Evolutionary conservation across 371 early-diverging fungal species (phyloP).

Genomic region (Mucor irregularis): DNA sequence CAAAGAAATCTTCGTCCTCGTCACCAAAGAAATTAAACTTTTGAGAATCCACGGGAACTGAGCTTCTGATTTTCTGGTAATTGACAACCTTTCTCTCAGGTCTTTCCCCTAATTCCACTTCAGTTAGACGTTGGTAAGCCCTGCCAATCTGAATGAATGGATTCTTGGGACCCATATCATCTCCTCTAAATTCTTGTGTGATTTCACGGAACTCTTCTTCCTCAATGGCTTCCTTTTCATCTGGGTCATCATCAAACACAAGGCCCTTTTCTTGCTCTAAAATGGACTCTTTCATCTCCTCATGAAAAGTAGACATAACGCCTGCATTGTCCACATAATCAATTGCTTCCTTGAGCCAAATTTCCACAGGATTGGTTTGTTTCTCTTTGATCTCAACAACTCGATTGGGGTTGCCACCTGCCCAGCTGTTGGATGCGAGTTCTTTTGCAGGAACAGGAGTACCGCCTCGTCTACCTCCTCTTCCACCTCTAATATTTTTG

Average conservation of each 20-base stretch:
- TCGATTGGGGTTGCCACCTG: conserved; percentile 34
- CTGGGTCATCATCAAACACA: conserved; percentile 34
- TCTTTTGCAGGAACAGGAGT: not conserved
- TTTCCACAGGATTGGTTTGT: conserved; percentile 37
- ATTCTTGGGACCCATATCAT: conserved; percentile 29
- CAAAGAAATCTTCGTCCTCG: conserved; percentile 3
- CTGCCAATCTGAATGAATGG: conserved; percentile 39
- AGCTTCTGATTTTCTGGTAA: conserved; percentile 31
- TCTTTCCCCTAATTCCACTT: conserved; percentile 12
- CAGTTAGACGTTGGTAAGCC: conserved; percentile 22
- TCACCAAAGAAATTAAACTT: conserved; percentile 38
- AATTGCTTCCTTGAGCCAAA: conserved; percentile 49
- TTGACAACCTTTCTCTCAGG: conserved; percentile 32
- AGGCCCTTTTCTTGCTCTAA: conserved; percentile 38
- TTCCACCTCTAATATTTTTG: not conserved
- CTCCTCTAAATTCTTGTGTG: conserved; percentile 44
- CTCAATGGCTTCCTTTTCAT: conserved; percentile 51
- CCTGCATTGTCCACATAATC: conserved; percentile 24
- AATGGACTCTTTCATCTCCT: conserved; percentile 29
- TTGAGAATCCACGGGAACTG: not conserved
- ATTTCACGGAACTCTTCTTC: conserved; percentile 57
- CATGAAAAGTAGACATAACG: conserved; percentile 5
- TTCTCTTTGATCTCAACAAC: conserved; percentile 8
- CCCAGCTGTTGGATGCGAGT: conserved; percentile 17
- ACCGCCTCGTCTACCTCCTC: not conserved